phyloP scores from a whole-genome alignment of 108 stramenopile genomes.

The Bacterosira constricta region DNA sequence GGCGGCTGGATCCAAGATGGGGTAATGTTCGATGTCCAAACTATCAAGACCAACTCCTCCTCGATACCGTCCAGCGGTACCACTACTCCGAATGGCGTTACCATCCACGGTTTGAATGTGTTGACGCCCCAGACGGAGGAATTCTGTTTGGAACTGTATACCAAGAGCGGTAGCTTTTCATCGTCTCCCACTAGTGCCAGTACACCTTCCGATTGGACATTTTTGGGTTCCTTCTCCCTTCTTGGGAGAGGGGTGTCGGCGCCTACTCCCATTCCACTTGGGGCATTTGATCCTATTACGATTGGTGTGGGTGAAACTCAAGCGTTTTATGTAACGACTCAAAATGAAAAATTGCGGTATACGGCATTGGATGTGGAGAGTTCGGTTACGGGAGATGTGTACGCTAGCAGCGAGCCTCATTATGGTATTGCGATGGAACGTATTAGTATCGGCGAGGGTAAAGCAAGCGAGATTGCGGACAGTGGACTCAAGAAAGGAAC shows the following conservation, averaged over 20 bases:
- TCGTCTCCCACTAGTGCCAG: constrained; percentile 16
- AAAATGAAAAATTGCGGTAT: constrained; percentile 40
- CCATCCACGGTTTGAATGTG: constrained; percentile 75
- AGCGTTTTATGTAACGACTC: constrained; percentile 43
- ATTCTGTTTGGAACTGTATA: constrained; percentile 39
- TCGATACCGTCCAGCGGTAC: neutral
- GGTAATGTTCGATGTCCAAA: constrained; percentile 36
- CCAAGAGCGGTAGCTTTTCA: constrained; percentile 19
- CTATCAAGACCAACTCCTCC: neutral
- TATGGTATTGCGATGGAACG: neutral
- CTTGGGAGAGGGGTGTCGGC: constrained; percentile 33
- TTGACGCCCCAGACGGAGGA: constrained; percentile 35
- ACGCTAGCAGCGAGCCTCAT: neutral
- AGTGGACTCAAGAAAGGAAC: too few relatives aligned
- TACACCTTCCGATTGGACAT: constrained; percentile 11
- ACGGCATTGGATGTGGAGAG: constrained; percentile 26
- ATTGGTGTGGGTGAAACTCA: constrained; percentile 10
- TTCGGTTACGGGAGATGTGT: constrained; percentile 18
- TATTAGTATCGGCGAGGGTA: too few relatives aligned
- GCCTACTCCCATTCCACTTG: constrained; percentile 33
- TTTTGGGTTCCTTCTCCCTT: constrained; percentile 36
- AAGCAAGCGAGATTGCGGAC: too few relatives aligned
- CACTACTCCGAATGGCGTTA: constrained; percentile 50
- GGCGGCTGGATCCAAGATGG: constrained; percentile 44
- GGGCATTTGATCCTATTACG: constrained; percentile 29